These are phyloP conservation scores for Cornus suecica DNA, from an alignment of 148 eudicot genomes.

Conservation along the genomic window DNA sequence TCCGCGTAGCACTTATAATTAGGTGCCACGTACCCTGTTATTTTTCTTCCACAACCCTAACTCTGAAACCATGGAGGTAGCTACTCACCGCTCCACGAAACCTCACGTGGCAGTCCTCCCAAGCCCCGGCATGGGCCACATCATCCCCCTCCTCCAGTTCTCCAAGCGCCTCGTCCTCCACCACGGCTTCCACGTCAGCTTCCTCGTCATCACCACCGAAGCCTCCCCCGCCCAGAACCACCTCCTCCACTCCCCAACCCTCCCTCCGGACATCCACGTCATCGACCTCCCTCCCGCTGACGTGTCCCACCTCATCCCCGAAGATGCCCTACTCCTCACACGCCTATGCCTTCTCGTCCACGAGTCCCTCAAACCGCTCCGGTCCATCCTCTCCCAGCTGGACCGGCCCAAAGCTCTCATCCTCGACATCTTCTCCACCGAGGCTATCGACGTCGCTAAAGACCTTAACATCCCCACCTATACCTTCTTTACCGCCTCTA, in stretches of 20 bases:
- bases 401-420: conserved; percentile 39
- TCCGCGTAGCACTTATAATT: too few species aligned
- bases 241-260: conserved; percentile 22
- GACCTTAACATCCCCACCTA: conserved; percentile 42
- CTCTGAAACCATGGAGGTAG: background rate
- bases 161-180: conserved; percentile 37
- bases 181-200: conserved; percentile 34
- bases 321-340: background rate
- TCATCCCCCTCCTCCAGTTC: conserved; percentile 43
- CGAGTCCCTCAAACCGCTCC: conserved; percentile 26
- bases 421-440: conserved; percentile 39
- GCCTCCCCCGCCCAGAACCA: conserved; percentile 20
- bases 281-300: conserved; percentile 36
- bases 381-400: conserved; percentile 21
- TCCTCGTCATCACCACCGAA: conserved; percentile 29
- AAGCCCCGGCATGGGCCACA: conserved; percentile 61
- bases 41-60: too few species aligned
- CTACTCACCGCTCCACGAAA: conserved; percentile 4
- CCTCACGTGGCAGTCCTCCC: conserved; percentile 40
- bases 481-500: conserved; percentile 33
- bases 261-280: conserved; percentile 22
- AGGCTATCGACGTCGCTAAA: conserved; percentile 32
- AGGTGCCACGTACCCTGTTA: too few species aligned
- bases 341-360: conserved; percentile 25
- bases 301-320: conserved; percentile 7